Evolutionary conservation across 2,329 filamentous ascomycete genomes (phyloP).

Genomic region (Pyrenophora teres): DNA sequence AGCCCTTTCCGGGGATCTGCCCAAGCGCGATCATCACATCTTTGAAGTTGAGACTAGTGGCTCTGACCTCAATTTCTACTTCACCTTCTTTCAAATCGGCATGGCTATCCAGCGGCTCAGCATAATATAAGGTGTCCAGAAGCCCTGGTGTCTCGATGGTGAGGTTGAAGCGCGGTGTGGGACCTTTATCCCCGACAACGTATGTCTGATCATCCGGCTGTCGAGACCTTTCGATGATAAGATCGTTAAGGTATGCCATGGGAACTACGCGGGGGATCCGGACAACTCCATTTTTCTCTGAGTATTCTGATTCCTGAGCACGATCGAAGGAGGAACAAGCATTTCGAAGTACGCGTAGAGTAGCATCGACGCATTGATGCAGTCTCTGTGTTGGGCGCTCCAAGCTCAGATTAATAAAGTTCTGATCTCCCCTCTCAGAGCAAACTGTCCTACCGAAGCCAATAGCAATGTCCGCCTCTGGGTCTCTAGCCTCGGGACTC

Average conservation of each 20-base stretch:
- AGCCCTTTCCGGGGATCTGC: background rate
- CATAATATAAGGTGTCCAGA: background rate
- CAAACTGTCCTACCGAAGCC: background rate
- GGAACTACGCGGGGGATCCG: background rate
- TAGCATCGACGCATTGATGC: background rate
- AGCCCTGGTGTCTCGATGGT: background rate
- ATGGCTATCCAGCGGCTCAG: background rate
- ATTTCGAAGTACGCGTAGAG: background rate
- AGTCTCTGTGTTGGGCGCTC: background rate
- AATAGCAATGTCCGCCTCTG: background rate
- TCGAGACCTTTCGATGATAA: background rate
- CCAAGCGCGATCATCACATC: background rate
- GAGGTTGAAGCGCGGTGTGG: background rate
- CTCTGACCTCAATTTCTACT: background rate
- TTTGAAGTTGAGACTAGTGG: background rate
- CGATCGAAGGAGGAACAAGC: background rate
- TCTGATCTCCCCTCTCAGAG: background rate
- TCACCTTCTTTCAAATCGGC: background rate
- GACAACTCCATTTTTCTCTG: background rate
- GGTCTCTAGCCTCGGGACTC: background rate
- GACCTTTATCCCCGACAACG: background rate
- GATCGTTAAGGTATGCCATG: background rate
- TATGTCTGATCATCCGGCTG: background rate
- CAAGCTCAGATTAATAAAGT: background rate
- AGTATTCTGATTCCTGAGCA: background rate